Base-by-base conservation (phyloP, 352 stramenopile species). In the Globisporangium cylindrosporum region DNA sequence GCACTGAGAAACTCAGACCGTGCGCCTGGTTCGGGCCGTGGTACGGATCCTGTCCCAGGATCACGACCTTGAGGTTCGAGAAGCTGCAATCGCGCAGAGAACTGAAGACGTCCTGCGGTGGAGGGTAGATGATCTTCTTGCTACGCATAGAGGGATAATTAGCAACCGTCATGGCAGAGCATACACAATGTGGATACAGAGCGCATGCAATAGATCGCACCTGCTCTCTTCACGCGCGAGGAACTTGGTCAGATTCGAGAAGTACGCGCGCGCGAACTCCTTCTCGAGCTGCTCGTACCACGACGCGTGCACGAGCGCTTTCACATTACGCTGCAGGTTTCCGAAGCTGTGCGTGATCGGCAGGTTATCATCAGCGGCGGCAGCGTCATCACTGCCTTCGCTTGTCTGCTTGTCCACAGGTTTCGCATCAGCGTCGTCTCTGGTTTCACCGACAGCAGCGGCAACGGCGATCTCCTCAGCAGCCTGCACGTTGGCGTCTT, bases 11-110 rank as follows among this genome's bases (percentile, higher is more conserved):
- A 46, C 84, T 91, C 43, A 97, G 73, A 0, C 91, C 91, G 36
- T 97, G 90, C 15, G 91, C 91, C 67, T 97, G 91, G 4, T 79
- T 77, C 1, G 86, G 85, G 7, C 90, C 91, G 62, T 97, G 91
- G 74, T 97, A 97, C 48, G 91, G 91, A 59, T 98, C 91, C 74
- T 98, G 95, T 3, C 95, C 95, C 7, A 98, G 70, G 71, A 98
- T 98, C 7, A 98, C 93, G 46, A 98, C 90, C 71, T 97, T 97
- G 46, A 98, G 74, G 22, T 82, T 77, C 12, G 89, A 76, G 57
- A 98, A 89, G 10, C 88, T 78, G 64, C 81, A 97, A 25, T 97
- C 78, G 69, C 97, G 93, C 56, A 98, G 77, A 18, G 93, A 83
- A 1, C 91, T 81, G 76, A 98, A 98, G 12, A 98, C 79, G 53